These are phyloP conservation scores for Arachnopeziza araneosa DNA, from an alignment of 2,329 filamentous ascomycete species.

Conservation along the genomic window DNA sequence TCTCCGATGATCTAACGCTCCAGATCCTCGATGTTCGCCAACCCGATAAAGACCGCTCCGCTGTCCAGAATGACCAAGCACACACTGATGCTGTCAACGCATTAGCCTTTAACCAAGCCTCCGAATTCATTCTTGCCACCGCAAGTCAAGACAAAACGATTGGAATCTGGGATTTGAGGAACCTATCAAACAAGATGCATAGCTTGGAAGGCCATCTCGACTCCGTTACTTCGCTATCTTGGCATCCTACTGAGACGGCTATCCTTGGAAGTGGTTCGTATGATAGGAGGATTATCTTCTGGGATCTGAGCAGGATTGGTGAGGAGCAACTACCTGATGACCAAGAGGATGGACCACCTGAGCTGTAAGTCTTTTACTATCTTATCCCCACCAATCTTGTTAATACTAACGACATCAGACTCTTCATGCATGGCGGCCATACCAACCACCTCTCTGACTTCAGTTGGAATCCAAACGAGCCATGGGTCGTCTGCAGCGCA, in stretches of 20 bases:
- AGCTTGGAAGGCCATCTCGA: constrained; percentile 83
- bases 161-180: constrained; percentile 90
- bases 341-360: constrained; percentile 87
- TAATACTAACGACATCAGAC: constrained; percentile 19
- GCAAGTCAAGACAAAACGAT: constrained; percentile 95
- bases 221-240: constrained; percentile 84
- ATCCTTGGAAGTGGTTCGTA: constrained; percentile 90
- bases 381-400: not conserved
- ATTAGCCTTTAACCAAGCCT: constrained; percentile 87
- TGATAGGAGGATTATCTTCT: constrained; percentile 90
- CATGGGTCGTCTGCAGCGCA: constrained; percentile 92
- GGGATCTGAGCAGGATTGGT: constrained; percentile 87
- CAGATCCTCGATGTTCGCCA: constrained; percentile 86
- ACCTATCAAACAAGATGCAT: constrained; percentile 85
- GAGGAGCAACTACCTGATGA: constrained; percentile 95
- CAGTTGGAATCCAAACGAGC: constrained; percentile 94
- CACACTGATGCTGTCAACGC: constrained; percentile 93
- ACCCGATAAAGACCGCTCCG: constrained; percentile 57
- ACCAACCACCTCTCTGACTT: constrained; percentile 97
- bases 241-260: constrained; percentile 87
- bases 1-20: constrained; percentile 90
- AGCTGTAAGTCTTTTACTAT: constrained; percentile 61
- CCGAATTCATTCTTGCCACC: constrained; percentile 86
- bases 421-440: constrained; percentile 99
- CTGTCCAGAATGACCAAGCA: constrained; percentile 60